A percentile compares a stretch with the other conserved stretches of the same genome.
These are phyloP conservation scores for Tricholoma hemisulphureum DNA, from an alignment of 768 basidiomycete genomes.

Conservation along the genomic window DNA sequence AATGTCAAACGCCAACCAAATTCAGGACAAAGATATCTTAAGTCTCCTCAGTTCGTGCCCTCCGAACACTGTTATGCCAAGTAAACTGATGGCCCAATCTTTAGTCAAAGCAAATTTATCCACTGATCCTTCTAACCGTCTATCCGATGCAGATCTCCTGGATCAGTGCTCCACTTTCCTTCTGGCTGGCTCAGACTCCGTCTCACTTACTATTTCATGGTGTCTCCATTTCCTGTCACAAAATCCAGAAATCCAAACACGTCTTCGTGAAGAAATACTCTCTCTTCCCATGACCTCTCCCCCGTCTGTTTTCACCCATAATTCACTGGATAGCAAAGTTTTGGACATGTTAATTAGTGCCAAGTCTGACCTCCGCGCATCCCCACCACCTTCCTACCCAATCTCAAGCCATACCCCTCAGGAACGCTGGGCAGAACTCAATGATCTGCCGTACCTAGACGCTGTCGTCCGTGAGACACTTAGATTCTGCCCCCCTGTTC, in stretches of 20 bases:
- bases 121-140: slow-evolving; percentile 38
- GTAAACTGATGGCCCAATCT: slow-evolving; percentile 1
- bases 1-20: slow-evolving; percentile 27
- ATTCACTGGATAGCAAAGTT: slow-evolving; percentile 16
- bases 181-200: slow-evolving; percentile 63
- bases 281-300: slow-evolving; percentile 18
- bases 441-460: slow-evolving; percentile 52
- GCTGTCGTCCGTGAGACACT: slow-evolving; percentile 57
- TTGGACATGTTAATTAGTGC: slow-evolving; percentile 8
- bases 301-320: slow-evolving; percentile 12
- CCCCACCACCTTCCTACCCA: slow-evolving; percentile 10
- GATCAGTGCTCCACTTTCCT: slow-evolving; percentile 67
- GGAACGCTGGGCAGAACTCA: slow-evolving; percentile 33
- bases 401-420: slow-evolving; percentile 13
- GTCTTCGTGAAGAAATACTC: slow-evolving; percentile 51
- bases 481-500: slow-evolving; percentile 54
- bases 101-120: slow-evolving; percentile 62
- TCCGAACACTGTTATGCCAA: neutral
- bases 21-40: slow-evolving; percentile 46
- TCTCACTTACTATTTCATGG: slow-evolving; percentile 57
- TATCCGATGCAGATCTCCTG: slow-evolving; percentile 62
- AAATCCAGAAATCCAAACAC: slow-evolving; percentile 53
- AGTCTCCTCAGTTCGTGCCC: slow-evolving; percentile 44
- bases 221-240: slow-evolving; percentile 54
- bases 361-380: slow-evolving; percentile 4